Conservation (phyloP, 306 rosid species). For the Sechiopsis laciniata region DNA sequence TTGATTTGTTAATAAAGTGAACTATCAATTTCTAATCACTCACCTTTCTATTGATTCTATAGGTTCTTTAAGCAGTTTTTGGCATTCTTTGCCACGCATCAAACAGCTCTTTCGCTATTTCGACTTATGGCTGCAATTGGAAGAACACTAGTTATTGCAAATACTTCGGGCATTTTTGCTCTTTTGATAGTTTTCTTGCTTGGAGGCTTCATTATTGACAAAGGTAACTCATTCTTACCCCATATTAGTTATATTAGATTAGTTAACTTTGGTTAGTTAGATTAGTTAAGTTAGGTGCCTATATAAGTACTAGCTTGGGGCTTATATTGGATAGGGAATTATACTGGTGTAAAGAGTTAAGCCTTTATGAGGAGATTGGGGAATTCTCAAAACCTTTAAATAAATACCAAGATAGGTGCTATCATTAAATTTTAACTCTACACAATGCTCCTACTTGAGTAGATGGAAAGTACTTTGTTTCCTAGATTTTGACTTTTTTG, state of each 20-base stretch:
- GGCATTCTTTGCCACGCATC: constrained; percentile 77
- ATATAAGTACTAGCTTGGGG: too few species aligned
- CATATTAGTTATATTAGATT: too few species aligned
- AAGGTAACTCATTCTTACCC: constrained; percentile 32
- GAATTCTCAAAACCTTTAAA: too few species aligned
- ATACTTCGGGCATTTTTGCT: constrained; percentile 51
- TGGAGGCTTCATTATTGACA: constrained; percentile 82
- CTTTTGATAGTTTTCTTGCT: constrained; percentile 63
- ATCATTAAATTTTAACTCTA: neutral
- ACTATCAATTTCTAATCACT: neutral
- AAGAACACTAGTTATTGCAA: constrained; percentile 61
- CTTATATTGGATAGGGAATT: too few species aligned
- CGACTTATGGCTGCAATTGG: constrained; percentile 80
- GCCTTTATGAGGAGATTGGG: too few species aligned
- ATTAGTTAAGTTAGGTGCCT: too few species aligned
- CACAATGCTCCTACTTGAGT: neutral
- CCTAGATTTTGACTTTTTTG: neutral
- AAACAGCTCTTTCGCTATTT: constrained; percentile 64
- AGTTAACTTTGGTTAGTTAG: too few species aligned
- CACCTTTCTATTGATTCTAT: constrained; percentile 16
- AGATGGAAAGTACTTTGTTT: neutral
- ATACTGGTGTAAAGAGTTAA: too few species aligned
- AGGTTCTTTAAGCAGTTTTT: constrained; percentile 77
- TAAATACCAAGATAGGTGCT: too few species aligned
- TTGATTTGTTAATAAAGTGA: neutral